These are phyloP conservation scores for Xylariaceae sp. DNA, from an alignment of 2,329 filamentous ascomycete genomes.

Conservation along the genomic window DNA sequence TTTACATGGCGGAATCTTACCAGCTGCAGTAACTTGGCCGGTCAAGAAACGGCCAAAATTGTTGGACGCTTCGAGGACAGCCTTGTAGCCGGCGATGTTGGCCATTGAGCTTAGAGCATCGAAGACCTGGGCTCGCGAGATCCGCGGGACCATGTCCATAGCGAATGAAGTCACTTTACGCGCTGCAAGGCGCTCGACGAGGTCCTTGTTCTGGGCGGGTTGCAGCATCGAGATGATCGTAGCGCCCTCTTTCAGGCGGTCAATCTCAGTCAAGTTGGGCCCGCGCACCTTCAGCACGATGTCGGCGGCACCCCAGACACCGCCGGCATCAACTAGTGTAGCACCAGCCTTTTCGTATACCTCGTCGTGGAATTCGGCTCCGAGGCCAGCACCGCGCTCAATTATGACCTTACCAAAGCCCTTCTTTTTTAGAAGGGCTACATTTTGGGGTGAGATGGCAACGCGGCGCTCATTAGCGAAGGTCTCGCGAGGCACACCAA, in stretches of 20 bases:
- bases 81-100: conserved; percentile 92
- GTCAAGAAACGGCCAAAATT: conserved; percentile 85
- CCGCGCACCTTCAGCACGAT: conserved; percentile 83
- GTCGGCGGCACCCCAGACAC: conserved; percentile 72
- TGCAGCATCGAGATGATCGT: conserved; percentile 83
- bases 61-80: conserved; percentile 85
- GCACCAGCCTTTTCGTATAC: conserved; percentile 78
- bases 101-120: conserved; percentile 91
- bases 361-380: conserved; percentile 73
- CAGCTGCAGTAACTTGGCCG: conserved; percentile 85
- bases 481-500: conserved; percentile 79
- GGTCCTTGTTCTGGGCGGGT: conserved; percentile 72
- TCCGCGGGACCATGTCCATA: conserved; percentile 91
- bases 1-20: conserved; percentile 87
- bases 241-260: conserved; percentile 64
- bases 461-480: conserved; percentile 78
- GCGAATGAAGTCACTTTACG: conserved; percentile 76
- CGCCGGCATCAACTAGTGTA: conserved; percentile 65
- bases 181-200: conserved; percentile 70
- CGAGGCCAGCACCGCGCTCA: conserved; percentile 74
- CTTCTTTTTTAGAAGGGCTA: conserved; percentile 78
- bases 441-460: conserved; percentile 81
- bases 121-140: conserved; percentile 84
- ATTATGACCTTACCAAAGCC: conserved; percentile 76
- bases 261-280: conserved; percentile 68